Percentiles rank a stretch among this genome's conserved stretches.
Evolutionary conservation across 441 rosid genomes (phyloP).

Genomic region (Omphalea diandra): DNA sequence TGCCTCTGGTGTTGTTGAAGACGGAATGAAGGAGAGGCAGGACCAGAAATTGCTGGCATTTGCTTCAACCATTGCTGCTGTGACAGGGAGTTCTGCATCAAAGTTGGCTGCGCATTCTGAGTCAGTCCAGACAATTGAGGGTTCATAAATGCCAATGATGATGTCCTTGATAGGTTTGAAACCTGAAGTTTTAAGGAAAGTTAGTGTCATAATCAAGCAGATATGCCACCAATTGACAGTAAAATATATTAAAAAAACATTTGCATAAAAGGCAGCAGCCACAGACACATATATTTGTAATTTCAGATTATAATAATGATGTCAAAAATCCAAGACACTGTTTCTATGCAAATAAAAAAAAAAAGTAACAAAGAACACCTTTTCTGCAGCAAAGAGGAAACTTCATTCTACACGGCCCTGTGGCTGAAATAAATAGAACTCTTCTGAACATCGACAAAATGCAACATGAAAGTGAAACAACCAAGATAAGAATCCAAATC

Average conservation of each 20-base stretch:
- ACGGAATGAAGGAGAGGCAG: conserved; percentile 69
- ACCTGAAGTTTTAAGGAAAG: conserved; percentile 41
- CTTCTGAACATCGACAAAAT: conserved; percentile 13
- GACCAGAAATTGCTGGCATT: conserved; percentile 68
- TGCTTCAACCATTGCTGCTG: conserved; percentile 98
- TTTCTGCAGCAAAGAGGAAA: neutral
- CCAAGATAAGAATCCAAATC: neutral
- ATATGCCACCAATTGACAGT: conserved; percentile 8
- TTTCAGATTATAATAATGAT: neutral
- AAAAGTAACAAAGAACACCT: neutral
- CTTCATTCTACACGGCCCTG: neutral
- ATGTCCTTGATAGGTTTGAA: conserved; percentile 68
- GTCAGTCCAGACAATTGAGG: conserved; percentile 69
- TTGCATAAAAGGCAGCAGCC: conserved; percentile 9
- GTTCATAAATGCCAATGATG: conserved; percentile 78
- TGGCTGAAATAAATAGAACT: neutral
- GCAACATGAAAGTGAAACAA: neutral
- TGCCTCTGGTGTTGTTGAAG: conserved; percentile 77
- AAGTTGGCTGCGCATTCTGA: conserved; percentile 72
- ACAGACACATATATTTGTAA: neutral
- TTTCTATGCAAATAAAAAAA: neutral
- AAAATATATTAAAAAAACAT: conserved; percentile 13
- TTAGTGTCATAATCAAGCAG: conserved; percentile 5
- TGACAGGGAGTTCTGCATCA: conserved; percentile 68
- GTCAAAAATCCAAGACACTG: neutral